phyloP scores from a whole-genome alignment of 2,329 filamentous ascomycete species.

The Cercospora sp. region DNA sequence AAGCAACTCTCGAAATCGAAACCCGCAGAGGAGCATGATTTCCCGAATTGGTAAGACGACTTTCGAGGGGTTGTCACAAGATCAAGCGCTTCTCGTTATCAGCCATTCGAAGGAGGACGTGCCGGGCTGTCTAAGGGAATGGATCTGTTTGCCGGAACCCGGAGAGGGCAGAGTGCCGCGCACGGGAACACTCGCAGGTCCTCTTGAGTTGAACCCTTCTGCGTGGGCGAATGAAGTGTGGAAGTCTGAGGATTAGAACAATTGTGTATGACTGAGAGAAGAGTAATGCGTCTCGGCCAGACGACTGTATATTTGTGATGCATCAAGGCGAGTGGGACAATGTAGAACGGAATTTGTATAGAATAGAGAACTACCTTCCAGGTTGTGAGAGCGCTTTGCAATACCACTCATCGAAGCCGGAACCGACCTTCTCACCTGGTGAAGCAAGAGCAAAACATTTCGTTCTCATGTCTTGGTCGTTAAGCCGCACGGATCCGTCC shows the following conservation, averaged over 20 bases:
- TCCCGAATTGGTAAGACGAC: conserved; percentile 49
- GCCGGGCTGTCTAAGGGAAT: conserved; percentile 77
- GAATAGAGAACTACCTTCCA: not conserved
- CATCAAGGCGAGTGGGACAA: not conserved
- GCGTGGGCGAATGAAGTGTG: conserved; percentile 38
- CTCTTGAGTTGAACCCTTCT: conserved; percentile 35
- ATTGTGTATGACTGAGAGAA: not conserved
- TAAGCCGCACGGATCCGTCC: conserved; percentile 4
- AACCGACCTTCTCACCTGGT: not conserved
- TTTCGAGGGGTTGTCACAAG: conserved; percentile 63
- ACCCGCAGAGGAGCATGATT: conserved; percentile 30
- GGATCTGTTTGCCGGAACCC: conserved; percentile 80
- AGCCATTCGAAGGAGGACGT: conserved; percentile 90
- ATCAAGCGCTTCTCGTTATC: conserved; percentile 86
- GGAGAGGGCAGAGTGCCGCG: conserved; percentile 62
- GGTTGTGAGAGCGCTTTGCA: not conserved
- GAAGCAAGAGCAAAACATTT: not conserved
- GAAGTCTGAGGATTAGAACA: conserved; percentile 10
- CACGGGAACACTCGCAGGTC: conserved; percentile 59
- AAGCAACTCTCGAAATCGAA: not conserved
- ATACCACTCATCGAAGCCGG: not conserved
- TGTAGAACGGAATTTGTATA: not conserved
- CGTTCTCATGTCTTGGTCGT: not conserved
- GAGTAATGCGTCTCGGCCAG: not conserved
- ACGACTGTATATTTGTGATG: not conserved